Evolutionary conservation across 371 early-diverging fungal genomes (phyloP), one percentile per base, ranked within the genome.

Genomic region (Mortierella sp.): DNA sequence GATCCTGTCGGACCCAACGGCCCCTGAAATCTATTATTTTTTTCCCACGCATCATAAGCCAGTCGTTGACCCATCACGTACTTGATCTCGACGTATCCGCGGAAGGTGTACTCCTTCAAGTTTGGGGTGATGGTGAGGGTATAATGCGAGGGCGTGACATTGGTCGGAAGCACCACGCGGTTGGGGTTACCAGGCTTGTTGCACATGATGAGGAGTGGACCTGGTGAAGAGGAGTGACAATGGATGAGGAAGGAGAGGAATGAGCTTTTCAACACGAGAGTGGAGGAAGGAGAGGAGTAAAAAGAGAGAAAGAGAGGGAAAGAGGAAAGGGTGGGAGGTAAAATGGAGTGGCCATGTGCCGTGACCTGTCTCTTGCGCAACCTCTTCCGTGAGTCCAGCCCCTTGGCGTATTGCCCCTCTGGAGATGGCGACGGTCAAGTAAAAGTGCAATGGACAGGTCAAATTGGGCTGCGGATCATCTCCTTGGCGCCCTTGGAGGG

Each of bases 101-200:
- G 62, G 64, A 89, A 94, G 23, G 72, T 83, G 74, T 91, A 91
- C 0, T 82, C 78, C 34, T 78, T 82, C 21, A 93, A 70, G 71
- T 93, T 83, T 2, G 95, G 94, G n/a, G 81, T 84, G 48, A 95
- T 57, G 41, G 83, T 79, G 13, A 95, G 65, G 60, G 80, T 82
- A 79, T 95, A 95, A 80, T 95, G 92, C 30, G 82, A 58, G 23
- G 96, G 96, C 45, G 80, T 84, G 41, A 92, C 86, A 49, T 74
- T 84, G 26, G 81, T 82, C 14, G 96, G 96, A 50, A 95, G 81
- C 39, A 94, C 78, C 62, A 90, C 86, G 42, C 83, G 80, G 46
- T 74, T 69, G 2, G 71, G 63, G 19, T 74, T 71, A 34, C 71
- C 58, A 46, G 67, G 30, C 53, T 64, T 72, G 50, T 59, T 70